Evolutionary conservation across 768 basidiomycete genomes (phyloP).

Genomic region (Mycena filopes): DNA sequence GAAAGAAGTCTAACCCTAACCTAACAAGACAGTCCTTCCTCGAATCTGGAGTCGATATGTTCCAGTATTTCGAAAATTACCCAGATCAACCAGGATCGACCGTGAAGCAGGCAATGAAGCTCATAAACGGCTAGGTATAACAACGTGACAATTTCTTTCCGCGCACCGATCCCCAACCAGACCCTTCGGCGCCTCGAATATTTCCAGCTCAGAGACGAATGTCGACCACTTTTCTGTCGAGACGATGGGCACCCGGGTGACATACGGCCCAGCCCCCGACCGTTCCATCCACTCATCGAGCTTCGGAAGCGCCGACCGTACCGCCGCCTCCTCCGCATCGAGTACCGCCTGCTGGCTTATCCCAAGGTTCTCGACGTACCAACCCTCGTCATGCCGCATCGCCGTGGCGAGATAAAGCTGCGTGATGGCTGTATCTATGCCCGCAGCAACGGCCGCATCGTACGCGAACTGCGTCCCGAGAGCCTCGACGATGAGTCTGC

Average conservation of each 20-base stretch:
- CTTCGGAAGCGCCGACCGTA: not conserved
- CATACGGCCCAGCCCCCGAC: slow-evolving; percentile 1
- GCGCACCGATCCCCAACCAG: no score
- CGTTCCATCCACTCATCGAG: slow-evolving; percentile 8
- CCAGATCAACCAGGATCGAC: no score
- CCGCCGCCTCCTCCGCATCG: slow-evolving; percentile 11
- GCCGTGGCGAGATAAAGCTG: slow-evolving; percentile 4
- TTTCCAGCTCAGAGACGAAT: not conserved
- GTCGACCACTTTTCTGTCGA: not conserved
- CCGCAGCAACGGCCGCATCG: slow-evolving; percentile 34
- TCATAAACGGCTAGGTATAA: no score
- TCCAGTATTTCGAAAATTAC: no score
- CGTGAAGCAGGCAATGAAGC: no score
- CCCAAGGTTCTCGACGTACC: slow-evolving; percentile 11
- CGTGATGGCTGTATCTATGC: slow-evolving; percentile 20
- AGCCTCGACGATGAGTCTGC: slow-evolving; percentile 31
- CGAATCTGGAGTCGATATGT: no score
- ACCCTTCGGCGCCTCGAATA: no score
- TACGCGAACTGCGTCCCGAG: slow-evolving; percentile 32
- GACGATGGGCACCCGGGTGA: slow-evolving; percentile 11
- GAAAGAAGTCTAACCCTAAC: no score
- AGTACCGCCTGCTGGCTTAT: not conserved
- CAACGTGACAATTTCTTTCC: no score
- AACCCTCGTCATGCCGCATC: slow-evolving; percentile 18
- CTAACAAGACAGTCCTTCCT: no score